Evolutionary conservation across 805 yeast species (phyloP), one percentile per base, ranked within the genome.

Genomic region (Sungouiella thailandica): DNA sequence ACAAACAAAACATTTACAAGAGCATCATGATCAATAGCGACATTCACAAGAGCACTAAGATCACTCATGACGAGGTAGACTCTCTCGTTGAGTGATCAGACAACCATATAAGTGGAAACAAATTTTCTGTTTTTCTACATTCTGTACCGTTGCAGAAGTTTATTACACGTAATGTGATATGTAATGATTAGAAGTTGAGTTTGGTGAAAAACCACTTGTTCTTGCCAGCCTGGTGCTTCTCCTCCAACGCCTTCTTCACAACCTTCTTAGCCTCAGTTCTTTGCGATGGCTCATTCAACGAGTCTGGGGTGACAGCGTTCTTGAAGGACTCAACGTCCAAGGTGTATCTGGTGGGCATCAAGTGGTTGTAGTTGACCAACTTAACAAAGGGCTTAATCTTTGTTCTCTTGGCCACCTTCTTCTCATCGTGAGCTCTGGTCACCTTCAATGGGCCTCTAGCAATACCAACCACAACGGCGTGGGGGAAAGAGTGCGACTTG

Each of bases 141-240:
- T n/a, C n/a, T n/a, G n/a, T n/a, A n/a, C n/a, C 47, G 50, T 46
- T 41, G 47, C 49, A 45, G 43, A 37, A 42, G 33, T 43, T 40
- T 44, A 46, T 44, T 44, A 44, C 44, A 45, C 47, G 41, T 30
- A 39, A 43, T 40, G 37, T 40, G 49, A 32, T 41, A 46, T 46
- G 40, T 41, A 44, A 41, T 40, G 47, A 43, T 79, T 84, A 86
- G 76, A 86, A 86, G 76, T 83, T 80, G 69, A 86, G 83, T 78
- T 93, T 93, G 73, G 95, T 81, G 89, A 93, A 93, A 81, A 93
- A 93, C 98, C 98, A 93, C 78, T 88, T 89, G 89, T 90, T 90
- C 84, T 93, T 88, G 71, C 98, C 98, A 67, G 96, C 87, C 72
- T 85, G 94, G 80, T 90, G 95, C 81, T 88, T 87, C 78, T 90